Evolutionary conservation across 768 basidiomycete genomes (phyloP), one percentile per base, ranked within the genome.

Genomic region (Pleurotus sapidus): DNA sequence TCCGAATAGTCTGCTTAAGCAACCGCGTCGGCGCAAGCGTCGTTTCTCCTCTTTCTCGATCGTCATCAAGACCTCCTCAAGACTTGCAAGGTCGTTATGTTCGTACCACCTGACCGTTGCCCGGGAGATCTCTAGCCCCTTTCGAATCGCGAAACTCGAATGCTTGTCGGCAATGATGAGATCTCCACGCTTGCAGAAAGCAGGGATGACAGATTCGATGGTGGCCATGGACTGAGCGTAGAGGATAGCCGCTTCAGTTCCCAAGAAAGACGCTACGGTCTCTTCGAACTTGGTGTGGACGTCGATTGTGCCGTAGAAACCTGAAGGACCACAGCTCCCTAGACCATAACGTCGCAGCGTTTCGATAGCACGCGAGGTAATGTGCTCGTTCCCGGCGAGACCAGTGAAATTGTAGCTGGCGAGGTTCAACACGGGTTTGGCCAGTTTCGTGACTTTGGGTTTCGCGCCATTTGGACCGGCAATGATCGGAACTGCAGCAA

Each of bases 111-210:
- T 84, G 34, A 98, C 84, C 0, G 89, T 94, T 5, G 88, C 92
- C 40, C 97, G 87, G 17, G 89, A 91, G 59, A 98, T 93, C 69
- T 96, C 90, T 25, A 98, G 85, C 15, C 96, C 97, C 72, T 95
- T 96, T 70, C 98, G 95, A 55, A 98, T 91, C 14, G 92, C 87
- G 70, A 98, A 94, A 72, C 91, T 96, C 63, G 95, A 87, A n/a
- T 88, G 84, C n/a, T 93, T 86, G 71, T 99, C 96, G 3, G 94
- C 95, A n/a, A 99, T 91, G 65, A 99, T 95, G 66, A 99, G 86
- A 66, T 99, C 96, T 1, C 95, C 95, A 60, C 96, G 86, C 70
- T 99, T 98, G 79, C 91, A 93, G 73, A 98, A 99, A 1, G 97
- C 93, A 0, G 97, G 93, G 59, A 98, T 97, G 65, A 95, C 93